Conservation (phyloP, 257 asterid genomes). For the Scutellaria baicalensis region DNA sequence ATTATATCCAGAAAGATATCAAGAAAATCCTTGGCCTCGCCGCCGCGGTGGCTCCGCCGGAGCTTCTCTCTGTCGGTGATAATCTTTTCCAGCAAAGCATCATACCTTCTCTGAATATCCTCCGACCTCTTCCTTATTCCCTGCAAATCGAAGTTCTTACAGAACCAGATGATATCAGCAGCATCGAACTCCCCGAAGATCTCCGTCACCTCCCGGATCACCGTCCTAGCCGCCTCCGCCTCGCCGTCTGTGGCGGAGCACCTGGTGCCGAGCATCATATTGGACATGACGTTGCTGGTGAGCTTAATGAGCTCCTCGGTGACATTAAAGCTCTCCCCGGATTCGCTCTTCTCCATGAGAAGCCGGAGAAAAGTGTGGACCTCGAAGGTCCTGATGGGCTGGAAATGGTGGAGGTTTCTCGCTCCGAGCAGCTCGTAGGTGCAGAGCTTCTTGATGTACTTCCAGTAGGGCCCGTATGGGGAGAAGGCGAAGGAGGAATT, state of each 20-base stretch:
- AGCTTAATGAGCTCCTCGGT: slow-evolving; percentile 39
- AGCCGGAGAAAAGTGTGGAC: slow-evolving; percentile 14
- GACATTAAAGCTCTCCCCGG: slow-evolving; percentile 20
- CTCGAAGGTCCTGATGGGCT: slow-evolving; percentile 30
- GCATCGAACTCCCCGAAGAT: slow-evolving; percentile 49
- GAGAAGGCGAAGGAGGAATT: slow-evolving; percentile 56
- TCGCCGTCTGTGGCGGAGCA: slow-evolving; percentile 37
- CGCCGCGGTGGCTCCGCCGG: slow-evolving; percentile 10
- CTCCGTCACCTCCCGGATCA: slow-evolving; percentile 50
- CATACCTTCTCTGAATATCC: slow-evolving; percentile 41
- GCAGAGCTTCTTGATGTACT: slow-evolving; percentile 38
- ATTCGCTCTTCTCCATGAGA: slow-evolving; percentile 17
- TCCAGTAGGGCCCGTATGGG: slow-evolving; percentile 53
- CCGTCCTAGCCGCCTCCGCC: slow-evolving; percentile 37
- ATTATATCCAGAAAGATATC: slow-evolving; percentile 46
- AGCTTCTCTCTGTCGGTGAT: slow-evolving; percentile 30
- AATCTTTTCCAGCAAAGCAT: slow-evolving; percentile 47
- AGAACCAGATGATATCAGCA: slow-evolving; percentile 34
- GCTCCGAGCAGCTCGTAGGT: slow-evolving; percentile 43
- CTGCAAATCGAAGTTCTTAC: slow-evolving; percentile 43
- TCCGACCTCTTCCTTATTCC: slow-evolving; percentile 45
- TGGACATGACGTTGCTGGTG: slow-evolving; percentile 42
- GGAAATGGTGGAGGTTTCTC: slow-evolving; percentile 32
- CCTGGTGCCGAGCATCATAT: slow-evolving; percentile 46
- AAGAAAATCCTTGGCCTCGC: slow-evolving; percentile 35